These are phyloP conservation scores for Scheffersomyces ergatensis DNA, from an alignment of 805 yeast species.

Conservation along the genomic window DNA sequence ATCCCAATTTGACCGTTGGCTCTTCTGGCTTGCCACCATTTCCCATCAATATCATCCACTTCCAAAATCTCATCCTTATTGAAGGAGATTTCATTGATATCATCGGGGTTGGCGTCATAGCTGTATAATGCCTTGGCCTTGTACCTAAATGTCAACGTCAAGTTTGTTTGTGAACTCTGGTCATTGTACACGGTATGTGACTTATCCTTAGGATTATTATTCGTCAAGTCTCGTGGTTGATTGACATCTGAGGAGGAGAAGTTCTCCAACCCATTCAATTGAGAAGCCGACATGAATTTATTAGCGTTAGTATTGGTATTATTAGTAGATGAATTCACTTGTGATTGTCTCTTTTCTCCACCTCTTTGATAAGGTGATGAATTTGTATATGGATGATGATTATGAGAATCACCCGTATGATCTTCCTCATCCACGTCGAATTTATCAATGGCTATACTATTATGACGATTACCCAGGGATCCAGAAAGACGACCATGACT, in stretches of 20 bases:
- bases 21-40: constrained; percentile 98
- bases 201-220: constrained; percentile 13
- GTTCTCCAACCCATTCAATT: constrained; percentile 62
- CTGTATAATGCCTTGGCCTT: constrained; percentile 83
- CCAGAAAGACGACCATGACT: not conserved
- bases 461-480: not conserved
- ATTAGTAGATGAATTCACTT: constrained; percentile 16
- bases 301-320: constrained; percentile 27
- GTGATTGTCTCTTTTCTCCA: constrained; percentile 34
- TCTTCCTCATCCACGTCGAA: constrained; percentile 10
- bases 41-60: constrained; percentile 89
- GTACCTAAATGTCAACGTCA: constrained; percentile 61
- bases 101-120: constrained; percentile 88
- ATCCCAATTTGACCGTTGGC: constrained; percentile 91
- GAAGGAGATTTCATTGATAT: constrained; percentile 88
- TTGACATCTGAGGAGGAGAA: constrained; percentile 36
- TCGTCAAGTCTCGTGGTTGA: constrained; percentile 27
- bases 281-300: constrained; percentile 50
- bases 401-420: constrained; percentile 21
- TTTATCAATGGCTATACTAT: constrained; percentile 3
- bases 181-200: constrained; percentile 20
- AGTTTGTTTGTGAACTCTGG: constrained; percentile 13
- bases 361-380: constrained; percentile 14
- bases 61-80: constrained; percentile 87
- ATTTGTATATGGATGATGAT: constrained; percentile 22